These are phyloP conservation scores for Pyrenophora tritici-repentis DNA, from an alignment of 2,329 filamentous ascomycete genomes.

Conservation along the genomic window DNA sequence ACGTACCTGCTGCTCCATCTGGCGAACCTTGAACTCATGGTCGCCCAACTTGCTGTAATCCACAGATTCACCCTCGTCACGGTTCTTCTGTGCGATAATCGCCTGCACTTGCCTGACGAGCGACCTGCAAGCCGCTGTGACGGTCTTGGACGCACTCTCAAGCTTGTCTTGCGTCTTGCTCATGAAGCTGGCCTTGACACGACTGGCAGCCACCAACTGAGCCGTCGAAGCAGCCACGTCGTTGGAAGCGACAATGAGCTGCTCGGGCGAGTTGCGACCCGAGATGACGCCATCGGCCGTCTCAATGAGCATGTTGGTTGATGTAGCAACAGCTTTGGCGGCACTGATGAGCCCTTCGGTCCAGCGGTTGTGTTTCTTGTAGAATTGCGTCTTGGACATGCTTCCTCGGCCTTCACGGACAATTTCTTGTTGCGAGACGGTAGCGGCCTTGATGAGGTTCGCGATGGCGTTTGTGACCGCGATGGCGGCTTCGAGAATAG, in stretches of 20 bases:
- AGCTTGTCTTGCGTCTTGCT: conserved; percentile 92
- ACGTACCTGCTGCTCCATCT: conserved; percentile 99
- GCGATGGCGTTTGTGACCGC: conserved; percentile 94
- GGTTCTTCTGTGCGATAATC: conserved; percentile 86
- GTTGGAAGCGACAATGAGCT: conserved; percentile 97
- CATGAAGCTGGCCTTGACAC: conserved; percentile 98
- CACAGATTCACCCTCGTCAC: conserved; percentile 75
- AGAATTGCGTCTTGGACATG: conserved; percentile 88
- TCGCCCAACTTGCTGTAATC: conserved; percentile 88
- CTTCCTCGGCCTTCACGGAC: conserved; percentile 89
- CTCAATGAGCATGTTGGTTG: conserved; percentile 96
- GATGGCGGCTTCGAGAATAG: conserved; percentile 88
- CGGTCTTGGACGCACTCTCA: conserved; percentile 89
- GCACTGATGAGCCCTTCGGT: conserved; percentile 97
- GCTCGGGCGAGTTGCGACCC: conserved; percentile 89
- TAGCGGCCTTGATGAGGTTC: conserved; percentile 92
- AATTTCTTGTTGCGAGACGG: conserved; percentile 92
- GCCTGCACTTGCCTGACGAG: conserved; percentile 91
- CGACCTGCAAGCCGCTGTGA: conserved; percentile 83
- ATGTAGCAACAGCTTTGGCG: conserved; percentile 91
- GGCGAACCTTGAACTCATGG: conserved; percentile 96
- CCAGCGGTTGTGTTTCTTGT: conserved; percentile 99
- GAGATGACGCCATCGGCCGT: conserved; percentile 95
- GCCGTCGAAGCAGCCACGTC: conserved; percentile 95
- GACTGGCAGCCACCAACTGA: conserved; percentile 90